A percentile compares a stretch with the other conserved stretches of the same genome.
Conservation (phyloP, 345 rosid genomes). For the Schrenkiella parvula region DNA sequence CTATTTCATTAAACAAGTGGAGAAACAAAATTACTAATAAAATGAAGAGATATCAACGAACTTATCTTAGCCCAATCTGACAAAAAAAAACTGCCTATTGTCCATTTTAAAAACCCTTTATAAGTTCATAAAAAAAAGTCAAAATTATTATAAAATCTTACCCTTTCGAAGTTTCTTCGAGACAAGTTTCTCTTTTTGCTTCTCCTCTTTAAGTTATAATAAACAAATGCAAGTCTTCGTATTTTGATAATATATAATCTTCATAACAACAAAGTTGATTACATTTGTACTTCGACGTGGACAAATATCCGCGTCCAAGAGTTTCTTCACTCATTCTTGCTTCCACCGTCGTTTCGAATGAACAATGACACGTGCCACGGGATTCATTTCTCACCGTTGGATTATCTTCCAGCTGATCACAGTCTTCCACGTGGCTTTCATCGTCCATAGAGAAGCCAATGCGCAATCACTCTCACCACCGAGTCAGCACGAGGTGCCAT, state of each 20-base stretch:
- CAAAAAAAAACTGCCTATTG: not conserved
- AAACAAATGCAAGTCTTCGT: not conserved
- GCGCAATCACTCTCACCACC: conserved; percentile 21
- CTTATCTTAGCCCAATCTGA: not conserved
- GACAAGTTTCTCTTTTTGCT: not conserved
- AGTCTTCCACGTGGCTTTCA: conserved; percentile 21
- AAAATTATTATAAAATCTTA: not conserved
- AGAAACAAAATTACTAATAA: not conserved
- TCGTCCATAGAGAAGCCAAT: not conserved
- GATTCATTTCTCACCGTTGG: not conserved
- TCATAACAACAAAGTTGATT: not conserved
- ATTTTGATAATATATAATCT: not conserved
- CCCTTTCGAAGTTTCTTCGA: not conserved
- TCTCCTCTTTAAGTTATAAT: not conserved
- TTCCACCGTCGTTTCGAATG: conserved; percentile 12
- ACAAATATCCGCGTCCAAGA: not conserved
- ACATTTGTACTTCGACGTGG: not conserved
- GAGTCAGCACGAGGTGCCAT: not conserved
- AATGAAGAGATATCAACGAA: not conserved
- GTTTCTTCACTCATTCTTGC: not conserved
- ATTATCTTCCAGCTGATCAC: not conserved
- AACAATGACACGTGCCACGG: conserved; percentile 1
- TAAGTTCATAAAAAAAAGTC: not conserved
- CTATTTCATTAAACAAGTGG: conserved; percentile 3
- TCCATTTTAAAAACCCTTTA: not conserved